Evolutionary conservation across 2,329 filamentous ascomycete genomes (phyloP).

Genomic region (Epichloe amarillans): DNA sequence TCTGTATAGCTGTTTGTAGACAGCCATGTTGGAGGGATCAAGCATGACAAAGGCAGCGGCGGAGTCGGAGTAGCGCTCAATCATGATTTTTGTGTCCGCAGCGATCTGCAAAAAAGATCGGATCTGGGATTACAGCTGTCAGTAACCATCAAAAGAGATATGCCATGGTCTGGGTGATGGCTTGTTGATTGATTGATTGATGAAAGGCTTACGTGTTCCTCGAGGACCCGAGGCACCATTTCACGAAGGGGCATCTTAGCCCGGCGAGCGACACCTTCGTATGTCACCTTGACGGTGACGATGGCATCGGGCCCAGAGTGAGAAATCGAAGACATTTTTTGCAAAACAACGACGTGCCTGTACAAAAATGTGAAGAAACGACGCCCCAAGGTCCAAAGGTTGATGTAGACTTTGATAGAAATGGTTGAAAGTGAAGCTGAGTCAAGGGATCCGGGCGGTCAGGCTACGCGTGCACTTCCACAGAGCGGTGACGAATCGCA

Average conservation of each 20-base stretch:
- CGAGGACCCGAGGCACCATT: slow-evolving; percentile 59
- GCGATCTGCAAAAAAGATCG: slow-evolving; percentile 25
- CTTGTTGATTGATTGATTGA: not conserved
- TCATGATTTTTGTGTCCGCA: slow-evolving; percentile 32
- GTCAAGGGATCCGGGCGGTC: not conserved
- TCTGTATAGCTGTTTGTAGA: slow-evolving; percentile 94
- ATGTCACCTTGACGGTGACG: slow-evolving; percentile 76
- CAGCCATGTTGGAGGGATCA: slow-evolving; percentile 60
- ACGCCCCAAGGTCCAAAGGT: not conserved
- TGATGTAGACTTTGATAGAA: not conserved
- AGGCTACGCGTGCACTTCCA: not conserved
- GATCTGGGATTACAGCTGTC: slow-evolving; percentile 14
- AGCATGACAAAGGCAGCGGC: slow-evolving; percentile 69
- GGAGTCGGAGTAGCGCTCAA: slow-evolving; percentile 95
- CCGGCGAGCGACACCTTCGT: slow-evolving; percentile 62
- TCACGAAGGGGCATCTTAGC: slow-evolving; percentile 86
- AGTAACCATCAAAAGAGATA: not conserved
- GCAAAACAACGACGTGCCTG: not conserved
- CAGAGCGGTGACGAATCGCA: slow-evolving; percentile 2
- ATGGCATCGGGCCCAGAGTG: slow-evolving; percentile 15
- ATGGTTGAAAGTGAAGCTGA: not conserved
- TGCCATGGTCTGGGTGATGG: not conserved
- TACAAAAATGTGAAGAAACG: not conserved
- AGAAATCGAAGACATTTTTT: slow-evolving; percentile 16
- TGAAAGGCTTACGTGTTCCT: slow-evolving; percentile 60